Evolutionary conservation across 2,329 filamentous ascomycete species (phyloP).

Genomic region (Zelopaecilomyces penicillatus): DNA sequence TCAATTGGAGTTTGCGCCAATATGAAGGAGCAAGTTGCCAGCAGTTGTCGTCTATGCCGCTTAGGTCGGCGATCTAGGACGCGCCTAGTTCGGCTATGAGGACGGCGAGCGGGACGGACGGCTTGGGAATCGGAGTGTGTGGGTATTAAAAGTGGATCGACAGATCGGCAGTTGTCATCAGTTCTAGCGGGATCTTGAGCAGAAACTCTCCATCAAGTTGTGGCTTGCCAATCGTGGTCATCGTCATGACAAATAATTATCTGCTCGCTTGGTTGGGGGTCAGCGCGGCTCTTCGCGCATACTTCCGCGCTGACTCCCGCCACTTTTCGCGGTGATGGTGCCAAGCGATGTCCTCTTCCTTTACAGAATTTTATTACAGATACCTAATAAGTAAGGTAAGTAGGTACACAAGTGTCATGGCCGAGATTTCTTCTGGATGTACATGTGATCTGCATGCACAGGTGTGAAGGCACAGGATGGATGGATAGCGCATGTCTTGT

Average conservation of each 20-base stretch:
- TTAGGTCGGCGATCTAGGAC: neutral
- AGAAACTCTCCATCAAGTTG: too few species aligned
- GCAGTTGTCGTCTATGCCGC: neutral
- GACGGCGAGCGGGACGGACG: neutral
- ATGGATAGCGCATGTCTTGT: neutral
- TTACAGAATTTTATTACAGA: neutral
- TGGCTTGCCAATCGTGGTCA: too few species aligned
- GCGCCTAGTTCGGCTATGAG: neutral
- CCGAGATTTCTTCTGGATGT: neutral
- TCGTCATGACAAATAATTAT: too few species aligned
- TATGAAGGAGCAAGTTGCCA: neutral
- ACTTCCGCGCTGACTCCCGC: neutral
- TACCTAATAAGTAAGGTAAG: too few species aligned
- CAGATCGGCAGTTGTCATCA: too few species aligned
- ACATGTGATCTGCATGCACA: neutral
- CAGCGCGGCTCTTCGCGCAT: neutral
- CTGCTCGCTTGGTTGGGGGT: too few species aligned
- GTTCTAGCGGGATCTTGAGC: too few species aligned
- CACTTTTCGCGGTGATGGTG: slow-evolving; percentile 3
- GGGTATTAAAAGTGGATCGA: too few species aligned
- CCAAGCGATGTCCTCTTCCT: neutral
- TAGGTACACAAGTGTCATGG: too few species aligned
- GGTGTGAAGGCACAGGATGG: too few species aligned
- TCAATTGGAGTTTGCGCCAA: neutral
- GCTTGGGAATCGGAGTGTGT: neutral